Conservation (phyloP, 768 basidiomycete species). For the Amanita exitialis region DNA sequence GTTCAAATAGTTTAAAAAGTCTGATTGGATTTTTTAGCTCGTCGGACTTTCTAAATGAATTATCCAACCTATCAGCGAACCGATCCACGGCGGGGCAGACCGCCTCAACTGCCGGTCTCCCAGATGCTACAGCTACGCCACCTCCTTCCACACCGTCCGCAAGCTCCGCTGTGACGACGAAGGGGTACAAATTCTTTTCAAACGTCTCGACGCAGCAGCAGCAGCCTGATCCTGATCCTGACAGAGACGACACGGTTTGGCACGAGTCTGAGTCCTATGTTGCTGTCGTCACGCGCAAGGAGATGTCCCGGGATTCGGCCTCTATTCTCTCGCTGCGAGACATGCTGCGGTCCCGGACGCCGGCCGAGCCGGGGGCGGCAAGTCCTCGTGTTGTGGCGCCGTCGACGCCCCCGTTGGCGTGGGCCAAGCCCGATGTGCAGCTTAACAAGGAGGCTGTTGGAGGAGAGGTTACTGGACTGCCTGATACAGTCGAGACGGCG, state of each 20-base stretch:
- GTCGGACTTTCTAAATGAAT: conserved; percentile 43
- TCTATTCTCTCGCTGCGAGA: conserved; percentile 50
- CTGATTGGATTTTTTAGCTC: conserved; percentile 29
- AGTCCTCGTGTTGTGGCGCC: not conserved
- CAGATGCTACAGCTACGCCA: conserved; percentile 9
- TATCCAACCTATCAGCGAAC: conserved; percentile 26
- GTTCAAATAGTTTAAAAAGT: too few relatives aligned
- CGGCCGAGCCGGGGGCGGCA: conserved; percentile 19
- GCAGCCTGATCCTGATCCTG: conserved; percentile 54
- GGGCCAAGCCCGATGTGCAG: conserved; percentile 50
- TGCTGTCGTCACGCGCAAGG: conserved; percentile 50
- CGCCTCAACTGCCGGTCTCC: not conserved
- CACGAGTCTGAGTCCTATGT: conserved; percentile 53
- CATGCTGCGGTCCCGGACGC: conserved; percentile 46
- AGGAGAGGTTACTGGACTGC: conserved; percentile 31
- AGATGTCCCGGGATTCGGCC: conserved; percentile 50
- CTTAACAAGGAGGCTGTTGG: conserved; percentile 39
- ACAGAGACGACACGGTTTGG: conserved; percentile 47
- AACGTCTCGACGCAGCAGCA: conserved; percentile 17
- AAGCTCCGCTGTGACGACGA: conserved; percentile 22
- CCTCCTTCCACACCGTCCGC: conserved; percentile 16
- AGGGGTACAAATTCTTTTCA: conserved; percentile 41
- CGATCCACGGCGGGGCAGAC: conserved; percentile 14
- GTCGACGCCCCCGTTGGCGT: conserved; percentile 28
- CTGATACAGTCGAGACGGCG: conserved; percentile 25